Base-by-base conservation (phyloP, 371 early-diverging fungal species). In the Mortierella sp. region DNA sequence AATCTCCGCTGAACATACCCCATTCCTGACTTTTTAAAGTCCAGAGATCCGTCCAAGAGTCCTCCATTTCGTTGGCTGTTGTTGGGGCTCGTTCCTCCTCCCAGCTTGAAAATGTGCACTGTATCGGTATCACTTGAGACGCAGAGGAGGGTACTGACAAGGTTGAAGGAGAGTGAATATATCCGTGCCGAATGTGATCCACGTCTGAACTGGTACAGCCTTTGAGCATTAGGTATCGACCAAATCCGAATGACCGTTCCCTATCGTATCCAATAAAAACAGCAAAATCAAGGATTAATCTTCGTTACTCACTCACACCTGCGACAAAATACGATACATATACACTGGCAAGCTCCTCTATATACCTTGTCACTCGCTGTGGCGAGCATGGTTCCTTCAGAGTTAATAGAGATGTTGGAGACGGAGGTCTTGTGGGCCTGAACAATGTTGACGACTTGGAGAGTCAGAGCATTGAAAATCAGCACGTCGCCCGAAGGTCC, bases 221-320 rank as follows among this genome's bases (percentile, higher is more conserved):
- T 95, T 75, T 95, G 91, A 46, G 96, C 98, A 75, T 94, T 92
- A 18, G 97, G 97, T 35, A 98, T 91, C 1, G 97, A 93, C 82
- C 97, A 99, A 10, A 99, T 97, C 32, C 99, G 94, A 75, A 99
- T 97, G 4, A 99, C 96, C 1, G 99, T 99, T 3, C 99, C 99
- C 96, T 96, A 77, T 60, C 16, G 54, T n/a, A 49, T 72, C 32
- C n/a, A 29, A 44, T 10, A 63, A 29, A 38, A 29, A 11, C 18
- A 54, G 41, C 41, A 41, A 16, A 16, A n/a, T 43, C 46, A 46
- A 46, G 3, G 48, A 41, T 44, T 8, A 18, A 35, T 2, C 6
- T 7, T 35, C 7, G 32, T 2, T 29, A 14, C 16, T 4, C 38
- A 63, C 18, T 35, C 16, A 63, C 18, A 18, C 38, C 38, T 7